Evolutionary conservation across 148 eudicot species (phyloP).

Genomic region (Pouteria glomerata): DNA sequence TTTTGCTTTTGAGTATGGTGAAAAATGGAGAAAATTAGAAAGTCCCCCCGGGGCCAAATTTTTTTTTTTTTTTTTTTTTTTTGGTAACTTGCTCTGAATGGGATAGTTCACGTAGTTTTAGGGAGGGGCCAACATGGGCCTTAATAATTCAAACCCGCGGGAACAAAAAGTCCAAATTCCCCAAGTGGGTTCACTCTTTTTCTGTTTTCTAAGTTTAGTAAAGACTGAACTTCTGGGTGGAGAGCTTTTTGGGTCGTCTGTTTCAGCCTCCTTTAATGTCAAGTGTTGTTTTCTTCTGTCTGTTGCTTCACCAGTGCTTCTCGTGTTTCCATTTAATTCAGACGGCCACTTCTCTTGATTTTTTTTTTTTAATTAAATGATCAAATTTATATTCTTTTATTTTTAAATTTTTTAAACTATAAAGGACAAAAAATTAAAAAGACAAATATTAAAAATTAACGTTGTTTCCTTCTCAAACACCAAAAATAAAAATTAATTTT

Average conservation of each 20-base stretch:
- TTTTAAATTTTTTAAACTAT: too few species aligned
- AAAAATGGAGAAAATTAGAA: background rate
- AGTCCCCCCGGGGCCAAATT: background rate
- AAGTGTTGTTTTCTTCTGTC: background rate
- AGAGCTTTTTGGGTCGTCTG: background rate
- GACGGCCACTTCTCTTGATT: too few species aligned
- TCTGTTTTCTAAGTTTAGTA: constrained; percentile 6
- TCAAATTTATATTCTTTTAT: too few species aligned
- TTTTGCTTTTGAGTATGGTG: background rate
- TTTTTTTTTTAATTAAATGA: too few species aligned
- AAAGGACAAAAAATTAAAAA: too few species aligned
- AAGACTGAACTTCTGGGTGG: background rate
- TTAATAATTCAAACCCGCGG: background rate
- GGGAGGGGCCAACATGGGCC: background rate
- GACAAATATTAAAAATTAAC: too few species aligned
- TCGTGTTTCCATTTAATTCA: too few species aligned
- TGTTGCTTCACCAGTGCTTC: background rate
- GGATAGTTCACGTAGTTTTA: background rate
- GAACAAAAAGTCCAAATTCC: background rate
- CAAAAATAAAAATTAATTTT: too few species aligned
- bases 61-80: too few species aligned
- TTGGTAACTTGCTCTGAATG: background rate
- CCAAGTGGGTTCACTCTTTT: constrained; percentile 3
- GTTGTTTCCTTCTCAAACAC: too few species aligned
- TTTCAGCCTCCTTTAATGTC: constrained; percentile 2